Evolutionary conservation across 2,329 filamentous ascomycete genomes (phyloP), one percentile per base, ranked within the genome.

Genomic region (Epichloe aotearoae): DNA sequence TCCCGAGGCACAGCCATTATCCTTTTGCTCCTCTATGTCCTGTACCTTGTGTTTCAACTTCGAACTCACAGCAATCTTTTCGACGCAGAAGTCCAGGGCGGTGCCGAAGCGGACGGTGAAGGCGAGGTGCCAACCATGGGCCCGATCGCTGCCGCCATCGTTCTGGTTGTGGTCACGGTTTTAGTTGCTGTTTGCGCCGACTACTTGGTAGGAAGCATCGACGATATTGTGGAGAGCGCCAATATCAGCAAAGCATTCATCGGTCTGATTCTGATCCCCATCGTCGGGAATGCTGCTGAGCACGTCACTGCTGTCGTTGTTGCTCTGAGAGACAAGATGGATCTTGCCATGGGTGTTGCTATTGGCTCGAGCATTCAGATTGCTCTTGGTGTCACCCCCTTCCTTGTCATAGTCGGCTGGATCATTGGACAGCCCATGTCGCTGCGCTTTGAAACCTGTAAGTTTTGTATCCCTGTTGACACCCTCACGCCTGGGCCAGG

Each of bases 351-450:
- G 72, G 84, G 84, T 41, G 86, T 91, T 47, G 86, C 86, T 30
- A 86, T 91, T 60, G 86, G 86, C 44, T 88, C 83, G 53, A 87
- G 83, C 64, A 82, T 91, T 63, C 86, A 91, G 67, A 91, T 91
- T 59, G 86, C 86, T 20, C 73, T 91, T 44, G 81, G 89, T 43
- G 86, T 91, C 46, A 90, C 86, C 1, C 1, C 86, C 0, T 84
- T 86, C 67, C 72, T 91, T 49, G 86, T 91, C 50, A 81, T 91
- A 56, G 73, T 90, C 38, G 86, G 86, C 54, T 91, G 86, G 86
- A 82, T 85, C 57, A 80, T 87, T 66, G 75, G 76, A 50, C 71
- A 80, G 55, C 76, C 80, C 23, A 88, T 89, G 85, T 84, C 84
- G 6, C 74, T 91, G 41, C 84, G 86, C 62, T 93, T 93, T 62